Percentiles rank a stretch among this genome's conserved stretches.
Evolutionary conservation across 2,329 filamentous ascomycete species (phyloP).

Genomic region (Pseudogymnoascus sp.): DNA sequence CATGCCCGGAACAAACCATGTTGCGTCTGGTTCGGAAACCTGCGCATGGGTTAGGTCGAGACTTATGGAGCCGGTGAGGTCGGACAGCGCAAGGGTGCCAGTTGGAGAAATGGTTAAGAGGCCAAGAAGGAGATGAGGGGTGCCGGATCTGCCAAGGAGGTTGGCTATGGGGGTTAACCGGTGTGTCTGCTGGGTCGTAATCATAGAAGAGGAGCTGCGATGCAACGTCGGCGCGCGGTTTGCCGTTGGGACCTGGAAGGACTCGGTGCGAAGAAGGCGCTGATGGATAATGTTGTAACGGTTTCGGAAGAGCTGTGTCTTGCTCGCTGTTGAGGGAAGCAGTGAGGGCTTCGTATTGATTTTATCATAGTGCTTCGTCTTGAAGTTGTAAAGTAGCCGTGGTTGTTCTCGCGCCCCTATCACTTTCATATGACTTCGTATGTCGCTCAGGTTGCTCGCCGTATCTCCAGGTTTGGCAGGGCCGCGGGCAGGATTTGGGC

Average conservation of each 20-base stretch:
- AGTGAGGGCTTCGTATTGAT: constrained; percentile 59
- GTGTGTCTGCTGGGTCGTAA: constrained; percentile 57
- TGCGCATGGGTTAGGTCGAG: constrained; percentile 76
- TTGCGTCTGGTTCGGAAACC: constrained; percentile 74
- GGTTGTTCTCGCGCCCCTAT: constrained; percentile 82
- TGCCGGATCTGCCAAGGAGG: constrained; percentile 70
- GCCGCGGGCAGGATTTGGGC: constrained; percentile 35
- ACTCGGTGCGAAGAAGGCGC: constrained; percentile 82
- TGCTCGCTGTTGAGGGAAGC: constrained; percentile 70
- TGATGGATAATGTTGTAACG: constrained; percentile 90
- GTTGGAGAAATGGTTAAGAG: constrained; percentile 74
- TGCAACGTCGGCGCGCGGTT: constrained; percentile 45
- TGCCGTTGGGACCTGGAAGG: constrained; percentile 73
- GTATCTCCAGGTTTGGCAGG: constrained; percentile 51
- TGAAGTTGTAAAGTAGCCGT: constrained; percentile 63
- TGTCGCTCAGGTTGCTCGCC: constrained; percentile 52
- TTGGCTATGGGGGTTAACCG: constrained; percentile 82
- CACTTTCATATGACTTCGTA: constrained; percentile 75
- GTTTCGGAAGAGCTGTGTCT: constrained; percentile 80
- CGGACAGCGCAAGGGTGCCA: constrained; percentile 73
- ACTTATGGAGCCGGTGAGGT: constrained; percentile 79
- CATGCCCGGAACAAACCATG: constrained; percentile 94
- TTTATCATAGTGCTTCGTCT: constrained; percentile 87
- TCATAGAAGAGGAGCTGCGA: constrained; percentile 48
- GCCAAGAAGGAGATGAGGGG: constrained; percentile 77